phyloP scores from a whole-genome alignment of 352 stramenopile species.

The Phytophthora quininea region DNA sequence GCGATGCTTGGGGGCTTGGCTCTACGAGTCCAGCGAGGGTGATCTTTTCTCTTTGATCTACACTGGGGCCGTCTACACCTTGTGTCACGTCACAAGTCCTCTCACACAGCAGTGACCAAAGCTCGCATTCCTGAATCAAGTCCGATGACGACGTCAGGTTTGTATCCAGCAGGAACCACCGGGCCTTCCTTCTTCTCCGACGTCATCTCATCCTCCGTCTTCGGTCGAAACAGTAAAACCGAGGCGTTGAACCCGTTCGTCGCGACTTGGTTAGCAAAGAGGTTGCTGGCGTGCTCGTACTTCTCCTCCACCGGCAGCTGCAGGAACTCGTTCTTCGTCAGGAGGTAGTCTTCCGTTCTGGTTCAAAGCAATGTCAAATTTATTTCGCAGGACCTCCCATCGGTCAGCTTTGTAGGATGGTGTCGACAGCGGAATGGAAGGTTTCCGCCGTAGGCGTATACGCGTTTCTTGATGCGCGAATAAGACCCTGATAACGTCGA shows the following conservation, averaged over 20 bases:
- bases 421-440: not conserved
- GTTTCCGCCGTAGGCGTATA: not conserved
- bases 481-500: conserved; percentile 2
- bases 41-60: conserved; percentile 2
- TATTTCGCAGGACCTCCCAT: conserved; percentile 11
- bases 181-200: conserved; percentile 6
- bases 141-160: not conserved
- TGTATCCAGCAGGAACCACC: conserved; percentile 6
- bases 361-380: conserved; percentile 14
- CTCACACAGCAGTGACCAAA: conserved; percentile 13
- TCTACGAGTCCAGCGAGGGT: conserved; percentile 14
- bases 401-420: conserved; percentile 1
- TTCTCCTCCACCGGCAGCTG: conserved; percentile 9
- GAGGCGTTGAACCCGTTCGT: conserved; percentile 1
- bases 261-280: conserved; percentile 20
- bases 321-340: conserved; percentile 2
- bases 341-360: conserved; percentile 8
- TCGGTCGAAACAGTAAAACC: conserved; percentile 18
- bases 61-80: not conserved
- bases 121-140: conserved; percentile 18
- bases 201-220: conserved; percentile 7
- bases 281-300: conserved; percentile 19
- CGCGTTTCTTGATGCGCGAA: conserved; percentile 3
- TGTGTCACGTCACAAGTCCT: conserved; percentile 5
- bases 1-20: not conserved